Percentiles rank a stretch among this genome's conserved stretches.
phyloP scores from a whole-genome alignment of 345 rosid species.

The Stellera chamaejasme region DNA sequence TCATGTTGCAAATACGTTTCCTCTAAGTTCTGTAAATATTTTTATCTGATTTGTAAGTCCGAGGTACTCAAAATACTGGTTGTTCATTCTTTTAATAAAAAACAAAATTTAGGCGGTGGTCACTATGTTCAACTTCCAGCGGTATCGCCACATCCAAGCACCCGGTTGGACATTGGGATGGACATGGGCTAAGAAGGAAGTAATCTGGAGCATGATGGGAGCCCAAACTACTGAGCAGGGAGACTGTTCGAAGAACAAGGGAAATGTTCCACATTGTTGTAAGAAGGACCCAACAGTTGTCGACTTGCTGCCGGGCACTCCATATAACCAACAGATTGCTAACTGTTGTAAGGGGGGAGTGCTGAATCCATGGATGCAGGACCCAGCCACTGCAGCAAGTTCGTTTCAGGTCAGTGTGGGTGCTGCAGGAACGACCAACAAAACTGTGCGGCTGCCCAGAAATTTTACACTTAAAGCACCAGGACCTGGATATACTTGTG shows the following conservation, averaged over 20 bases:
- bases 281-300: slow-evolving; percentile 75
- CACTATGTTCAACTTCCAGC: slow-evolving; percentile 75
- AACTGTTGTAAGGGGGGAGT: slow-evolving; percentile 97
- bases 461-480: slow-evolving; percentile 81
- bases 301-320: slow-evolving; percentile 80
- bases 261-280: slow-evolving; percentile 77
- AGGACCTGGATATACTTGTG: slow-evolving; percentile 94
- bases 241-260: slow-evolving; percentile 83
- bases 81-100: neutral
- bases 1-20: too few species aligned
- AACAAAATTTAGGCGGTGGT: slow-evolving; percentile 60
- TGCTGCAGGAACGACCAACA: slow-evolving; percentile 76
- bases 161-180: slow-evolving; percentile 93
- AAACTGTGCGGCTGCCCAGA: slow-evolving; percentile 63
- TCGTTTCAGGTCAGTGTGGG: slow-evolving; percentile 86
- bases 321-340: slow-evolving; percentile 79
- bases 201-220: slow-evolving; percentile 83
- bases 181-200: slow-evolving; percentile 91
- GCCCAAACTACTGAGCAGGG: slow-evolving; percentile 85
- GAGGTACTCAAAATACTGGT: too few species aligned
- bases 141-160: slow-evolving; percentile 73
- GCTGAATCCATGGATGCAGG: slow-evolving; percentile 73
- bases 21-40: too few species aligned
- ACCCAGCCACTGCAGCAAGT: slow-evolving; percentile 58
- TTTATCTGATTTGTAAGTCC: too few species aligned